phyloP scores from a whole-genome alignment of 2,329 filamentous ascomycete species.

The Zalaria sp. region DNA sequence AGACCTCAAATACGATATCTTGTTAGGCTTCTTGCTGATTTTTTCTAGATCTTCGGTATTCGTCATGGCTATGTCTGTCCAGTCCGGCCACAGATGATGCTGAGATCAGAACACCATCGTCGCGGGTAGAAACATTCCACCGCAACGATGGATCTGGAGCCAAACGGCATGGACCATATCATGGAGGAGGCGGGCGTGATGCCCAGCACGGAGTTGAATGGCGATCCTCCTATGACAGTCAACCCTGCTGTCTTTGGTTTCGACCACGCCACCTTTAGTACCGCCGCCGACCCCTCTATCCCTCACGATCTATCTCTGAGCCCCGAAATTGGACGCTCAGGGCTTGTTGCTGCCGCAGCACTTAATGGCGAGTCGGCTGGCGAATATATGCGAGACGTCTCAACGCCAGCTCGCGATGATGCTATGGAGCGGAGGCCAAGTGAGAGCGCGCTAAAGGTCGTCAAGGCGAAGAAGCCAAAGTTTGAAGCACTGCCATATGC shows the following conservation, averaged over 20 bases:
- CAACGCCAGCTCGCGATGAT: background rate
- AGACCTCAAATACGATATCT: too few species aligned
- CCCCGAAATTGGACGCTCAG: background rate
- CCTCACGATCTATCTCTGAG: background rate
- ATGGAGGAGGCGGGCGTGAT: background rate
- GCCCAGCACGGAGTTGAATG: background rate
- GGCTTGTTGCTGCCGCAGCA: background rate
- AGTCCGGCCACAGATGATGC: too few species aligned
- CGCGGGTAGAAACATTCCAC: too few species aligned
- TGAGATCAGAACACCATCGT: too few species aligned
- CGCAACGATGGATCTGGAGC: background rate
- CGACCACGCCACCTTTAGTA: conserved; percentile 92
- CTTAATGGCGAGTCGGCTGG: background rate
- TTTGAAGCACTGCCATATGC: conserved; percentile 23
- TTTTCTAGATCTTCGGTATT: too few species aligned
- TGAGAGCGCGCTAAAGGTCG: background rate
- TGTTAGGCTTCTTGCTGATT: too few species aligned
- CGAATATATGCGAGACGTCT: background rate
- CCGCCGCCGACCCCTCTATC: conserved; percentile 37
- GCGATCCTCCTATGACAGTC: background rate
- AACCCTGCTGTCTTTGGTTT: conserved; percentile 86
- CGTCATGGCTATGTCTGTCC: too few species aligned
- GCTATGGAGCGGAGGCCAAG: background rate
- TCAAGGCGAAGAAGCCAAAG: conserved; percentile 10
- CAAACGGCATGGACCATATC: background rate